Base-by-base conservation (phyloP, 2,329 filamentous ascomycete species). In the Apiospora kogelbergensis region DNA sequence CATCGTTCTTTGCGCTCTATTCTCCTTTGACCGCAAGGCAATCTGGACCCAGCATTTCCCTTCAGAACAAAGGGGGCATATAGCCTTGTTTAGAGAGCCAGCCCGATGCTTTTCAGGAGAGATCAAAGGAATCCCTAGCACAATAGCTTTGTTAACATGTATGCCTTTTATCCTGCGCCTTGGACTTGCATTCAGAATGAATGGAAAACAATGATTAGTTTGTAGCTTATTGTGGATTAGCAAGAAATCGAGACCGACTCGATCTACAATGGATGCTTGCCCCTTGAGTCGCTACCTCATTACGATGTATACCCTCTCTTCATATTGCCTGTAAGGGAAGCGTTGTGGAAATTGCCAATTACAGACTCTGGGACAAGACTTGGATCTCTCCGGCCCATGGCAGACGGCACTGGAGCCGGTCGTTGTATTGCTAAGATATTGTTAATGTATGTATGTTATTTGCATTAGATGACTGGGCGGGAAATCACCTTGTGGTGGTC, bases 401-500 rank as follows among this genome's bases (percentile, higher is more conserved):
- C n/a, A 41, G 67, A 68, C 40, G 48, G 6, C 10, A 33, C 40
- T 41, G 48, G 53, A 17, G 65, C 41, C 11, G 69, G 69, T 45
- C 69, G 22, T 48, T 70, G 69, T 24, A 70, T 64, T n/a, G 65
- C 69, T 70, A 22, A 37, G 3, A 26, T 2, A 26, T 22, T 11
- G 24, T 67, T 13, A 67, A 13, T 20, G n/a, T 10, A 13, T 20
- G n/a, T 10, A 7, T 20, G 40, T 22, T 33, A 63, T 11, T 67
- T 30, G 33, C 7, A 37, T 6, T 7, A 15, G 20, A 24, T 65
- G 42, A 60, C 33, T 7, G 33, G 33, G 2, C 46, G 6, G 41
- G 9, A 6, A 65, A 69, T 71, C 68, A 73, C 77, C 74, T 74
- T 73, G 74, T 30, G 74, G 74, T 30, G 74, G 73, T 65, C 71